Evolutionary conservation across 192 early-diverging fungal genomes (phyloP).

Genomic region (Entomortierella parvispora): DNA sequence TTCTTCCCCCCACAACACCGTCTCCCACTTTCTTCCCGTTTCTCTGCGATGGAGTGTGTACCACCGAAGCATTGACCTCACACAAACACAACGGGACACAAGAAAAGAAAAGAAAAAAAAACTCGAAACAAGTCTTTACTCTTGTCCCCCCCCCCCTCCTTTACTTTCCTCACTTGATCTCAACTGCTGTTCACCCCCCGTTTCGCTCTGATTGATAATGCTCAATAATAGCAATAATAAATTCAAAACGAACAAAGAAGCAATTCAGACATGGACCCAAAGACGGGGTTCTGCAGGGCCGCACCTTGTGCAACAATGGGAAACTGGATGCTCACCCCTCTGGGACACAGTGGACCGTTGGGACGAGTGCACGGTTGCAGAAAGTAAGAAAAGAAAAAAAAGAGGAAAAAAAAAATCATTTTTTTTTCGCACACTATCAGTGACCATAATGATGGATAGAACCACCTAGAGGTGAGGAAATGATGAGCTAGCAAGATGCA

Average conservation of each 20-base stretch:
- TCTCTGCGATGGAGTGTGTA: constrained; percentile 1
- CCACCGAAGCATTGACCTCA: constrained; percentile 20
- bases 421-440: not conserved
- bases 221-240: too few relatives aligned
- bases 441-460: too few relatives aligned
- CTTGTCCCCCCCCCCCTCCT: not conserved
- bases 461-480: too few relatives aligned
- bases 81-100: not conserved
- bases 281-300: too few relatives aligned
- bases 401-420: constrained; percentile 1
- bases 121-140: not conserved
- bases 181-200: not conserved
- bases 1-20: not conserved
- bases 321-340: not conserved
- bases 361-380: not conserved
- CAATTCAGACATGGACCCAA: too few relatives aligned
- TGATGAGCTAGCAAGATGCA: too few relatives aligned
- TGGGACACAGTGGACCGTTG: not conserved
- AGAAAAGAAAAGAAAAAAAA: constrained; percentile 2
- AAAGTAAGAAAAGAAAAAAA: not conserved
- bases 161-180: not conserved
- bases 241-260: too few relatives aligned
- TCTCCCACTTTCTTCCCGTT: not conserved
- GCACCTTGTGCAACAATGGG: not conserved
- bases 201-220: not conserved